Percentiles rank a stretch among this genome's conserved stretches.
Conservation (phyloP, 2,329 filamentous ascomycete species). For the Botrytis medusae region DNA sequence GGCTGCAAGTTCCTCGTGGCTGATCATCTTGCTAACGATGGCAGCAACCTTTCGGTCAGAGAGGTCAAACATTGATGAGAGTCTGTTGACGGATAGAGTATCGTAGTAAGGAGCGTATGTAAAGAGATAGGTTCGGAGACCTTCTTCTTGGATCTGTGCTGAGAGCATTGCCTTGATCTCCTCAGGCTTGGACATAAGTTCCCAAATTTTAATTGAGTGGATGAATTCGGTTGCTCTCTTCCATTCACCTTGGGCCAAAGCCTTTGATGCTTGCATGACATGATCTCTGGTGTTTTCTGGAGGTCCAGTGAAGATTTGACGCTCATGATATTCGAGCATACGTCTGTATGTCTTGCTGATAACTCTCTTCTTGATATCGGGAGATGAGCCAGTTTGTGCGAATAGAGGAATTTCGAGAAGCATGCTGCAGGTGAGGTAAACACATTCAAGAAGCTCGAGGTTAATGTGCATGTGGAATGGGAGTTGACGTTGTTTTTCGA, state of each 20-base stretch:
- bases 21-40: slow-evolving; percentile 98
- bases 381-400: slow-evolving; percentile 93
- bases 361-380: slow-evolving; percentile 93
- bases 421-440: slow-evolving; percentile 99
- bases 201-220: slow-evolving; percentile 99
- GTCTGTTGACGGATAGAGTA: slow-evolving; percentile 81
- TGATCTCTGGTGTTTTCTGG: slow-evolving; percentile 99
- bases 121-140: slow-evolving; percentile 96
- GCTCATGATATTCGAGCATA: slow-evolving; percentile 99
- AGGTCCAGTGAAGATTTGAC: slow-evolving; percentile 97
- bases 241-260: slow-evolving; percentile 95
- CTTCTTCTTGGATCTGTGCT: slow-evolving; percentile 98
- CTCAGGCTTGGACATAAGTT: slow-evolving; percentile 87
- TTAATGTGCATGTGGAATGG: slow-evolving; percentile 99
- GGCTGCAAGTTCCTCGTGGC: slow-evolving; percentile 94
- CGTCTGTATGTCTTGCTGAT: slow-evolving; percentile 99
- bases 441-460: slow-evolving; percentile 94
- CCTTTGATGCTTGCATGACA: slow-evolving; percentile 98
- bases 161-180: slow-evolving; percentile 97
- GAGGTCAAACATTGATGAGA: slow-evolving; percentile 94
- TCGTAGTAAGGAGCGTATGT: slow-evolving; percentile 99
- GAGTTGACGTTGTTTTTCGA: slow-evolving; percentile 95
- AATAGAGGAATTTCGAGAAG: slow-evolving; percentile 96
- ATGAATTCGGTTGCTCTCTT: slow-evolving; percentile 94
- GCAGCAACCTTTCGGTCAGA: slow-evolving; percentile 87